Base-by-base conservation (phyloP, 2,329 filamentous ascomycete genomes). In the Aplosporella prunicola region DNA sequence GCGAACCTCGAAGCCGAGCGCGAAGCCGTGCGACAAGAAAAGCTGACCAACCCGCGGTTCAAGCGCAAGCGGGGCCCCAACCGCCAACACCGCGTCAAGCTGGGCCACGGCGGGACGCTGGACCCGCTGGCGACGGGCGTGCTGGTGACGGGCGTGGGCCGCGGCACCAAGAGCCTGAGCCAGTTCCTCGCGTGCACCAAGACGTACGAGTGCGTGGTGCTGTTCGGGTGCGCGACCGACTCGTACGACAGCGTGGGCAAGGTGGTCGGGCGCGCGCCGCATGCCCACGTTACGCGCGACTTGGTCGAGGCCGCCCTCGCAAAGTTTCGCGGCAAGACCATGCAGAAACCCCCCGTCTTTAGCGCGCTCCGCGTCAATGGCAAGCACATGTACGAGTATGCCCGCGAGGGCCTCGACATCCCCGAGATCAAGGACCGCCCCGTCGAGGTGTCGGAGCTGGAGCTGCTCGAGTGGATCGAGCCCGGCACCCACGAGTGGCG, bases 311-410 rank as follows among this genome's bases (percentile, higher is more conserved):
- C 82, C 54, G 83, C 81, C 11, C 63, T 96, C 40, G 70, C 68
- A 5, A 64, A 70, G 43, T 95, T 94, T 59, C 72, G 79, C 25
- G 91, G 91, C 11, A 81, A 81, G 49, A 86, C 86, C 51, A 79
- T 83, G 66, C 91, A 98, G 66, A 79, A 84, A 48, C 91, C 91
- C 24, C 89, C 89, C 5, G 75, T 98, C 14, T 98, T 88, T 61
- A 94, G 86, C 20, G 91, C 91, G 8, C 69, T 96, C 44, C 88
- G 89, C 59, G 85, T 95, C 60, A 76, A 95, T 48, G 91, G 91
- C 2, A 95, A 95, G 67, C 82, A 85, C 22, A 70, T 95, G 32
- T 98, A 98, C 57, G 88, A 98, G 62, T 96, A 96, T 60, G 91
- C 91, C 14, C 74, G 91, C 32, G 85, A 88, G 57, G 91, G 91